Percentiles rank a stretch among this genome's conserved stretches.
phyloP scores from a whole-genome alignment of 2,329 filamentous ascomycete genomes.

The Claviceps purpurea region DNA sequence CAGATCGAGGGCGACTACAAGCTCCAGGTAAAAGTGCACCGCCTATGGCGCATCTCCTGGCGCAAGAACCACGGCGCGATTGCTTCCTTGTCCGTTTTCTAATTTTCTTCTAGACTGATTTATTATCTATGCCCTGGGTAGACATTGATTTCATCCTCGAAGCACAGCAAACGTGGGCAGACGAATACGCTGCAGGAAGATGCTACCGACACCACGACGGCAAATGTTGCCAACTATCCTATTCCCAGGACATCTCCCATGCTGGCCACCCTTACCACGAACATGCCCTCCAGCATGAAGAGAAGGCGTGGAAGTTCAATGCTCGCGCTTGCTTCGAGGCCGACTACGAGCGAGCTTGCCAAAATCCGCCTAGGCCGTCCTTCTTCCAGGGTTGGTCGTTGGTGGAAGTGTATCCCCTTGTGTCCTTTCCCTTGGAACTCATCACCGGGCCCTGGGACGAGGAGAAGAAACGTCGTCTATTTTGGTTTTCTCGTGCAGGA shows the following conservation, averaged over 20 bases:
- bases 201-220: conserved; percentile 18
- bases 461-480: too few species aligned
- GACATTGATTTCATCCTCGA: conserved; percentile 31
- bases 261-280: conserved; percentile 4
- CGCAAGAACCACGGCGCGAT: not conserved
- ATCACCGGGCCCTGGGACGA: too few species aligned
- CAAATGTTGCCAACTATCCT: too few species aligned
- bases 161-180: conserved; percentile 34
- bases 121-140: conserved; percentile 32
- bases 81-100: not conserved
- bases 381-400: too few species aligned
- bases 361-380: too few species aligned
- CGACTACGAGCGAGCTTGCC: conserved; percentile 22
- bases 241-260: too few species aligned
- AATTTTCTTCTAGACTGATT: conserved; percentile 20
- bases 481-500: too few species aligned
- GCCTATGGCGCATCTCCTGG: not conserved
- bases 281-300: conserved; percentile 11
- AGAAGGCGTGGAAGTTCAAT: conserved; percentile 17
- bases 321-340: conserved; percentile 22
- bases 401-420: too few species aligned
- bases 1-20: conserved; percentile 21
- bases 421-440: too few species aligned
- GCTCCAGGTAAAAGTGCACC: conserved; percentile 27
- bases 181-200: conserved; percentile 21